A percentile compares a stretch with the other conserved stretches of the same genome.
Conservation (phyloP, 1,139 yeast species). For the Taphrina confusa region DNA sequence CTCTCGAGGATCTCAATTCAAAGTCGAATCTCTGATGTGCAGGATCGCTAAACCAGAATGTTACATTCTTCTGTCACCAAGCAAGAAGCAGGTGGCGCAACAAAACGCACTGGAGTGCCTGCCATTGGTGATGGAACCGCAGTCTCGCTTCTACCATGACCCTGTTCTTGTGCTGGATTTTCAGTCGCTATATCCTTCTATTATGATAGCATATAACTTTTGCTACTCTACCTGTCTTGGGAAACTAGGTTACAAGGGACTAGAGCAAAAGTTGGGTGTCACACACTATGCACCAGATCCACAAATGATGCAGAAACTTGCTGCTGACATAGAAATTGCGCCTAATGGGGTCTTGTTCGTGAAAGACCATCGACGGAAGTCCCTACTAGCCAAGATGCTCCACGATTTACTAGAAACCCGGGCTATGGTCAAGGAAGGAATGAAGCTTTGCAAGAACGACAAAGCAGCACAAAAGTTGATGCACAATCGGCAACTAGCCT, state of each 20-base stretch:
- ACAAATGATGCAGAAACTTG: constrained; percentile 58
- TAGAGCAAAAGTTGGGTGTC: constrained; percentile 58
- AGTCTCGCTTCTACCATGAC: constrained; percentile 77
- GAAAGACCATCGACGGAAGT: constrained; percentile 63
- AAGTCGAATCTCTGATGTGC: constrained; percentile 79
- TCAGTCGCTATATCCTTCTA: constrained; percentile 89
- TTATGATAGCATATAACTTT: constrained; percentile 86
- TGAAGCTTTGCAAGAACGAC: constrained; percentile 54
- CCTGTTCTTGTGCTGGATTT: constrained; percentile 89
- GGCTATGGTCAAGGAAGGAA: constrained; percentile 72
- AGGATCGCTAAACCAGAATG: constrained; percentile 77
- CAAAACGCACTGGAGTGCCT: constrained; percentile 86
- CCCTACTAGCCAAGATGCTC: constrained; percentile 79
- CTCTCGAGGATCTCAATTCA: constrained; percentile 88
- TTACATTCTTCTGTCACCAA: constrained; percentile 72
- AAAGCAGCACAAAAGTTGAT: constrained; percentile 57
- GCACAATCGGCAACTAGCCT: constrained; percentile 78
- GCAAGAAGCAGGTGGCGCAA: constrained; percentile 74
- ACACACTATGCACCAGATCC: constrained; percentile 54
- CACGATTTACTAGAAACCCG: constrained; percentile 78
- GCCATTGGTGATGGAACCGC: constrained; percentile 91
- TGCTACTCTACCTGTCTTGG: constrained; percentile 90
- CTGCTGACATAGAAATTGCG: constrained; percentile 60
- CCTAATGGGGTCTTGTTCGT: constrained; percentile 88
- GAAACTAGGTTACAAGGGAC: constrained; percentile 56